These are phyloP conservation scores for Schizonepeta tenuifolia DNA, from an alignment of 257 asterid genomes.

Conservation along the genomic window DNA sequence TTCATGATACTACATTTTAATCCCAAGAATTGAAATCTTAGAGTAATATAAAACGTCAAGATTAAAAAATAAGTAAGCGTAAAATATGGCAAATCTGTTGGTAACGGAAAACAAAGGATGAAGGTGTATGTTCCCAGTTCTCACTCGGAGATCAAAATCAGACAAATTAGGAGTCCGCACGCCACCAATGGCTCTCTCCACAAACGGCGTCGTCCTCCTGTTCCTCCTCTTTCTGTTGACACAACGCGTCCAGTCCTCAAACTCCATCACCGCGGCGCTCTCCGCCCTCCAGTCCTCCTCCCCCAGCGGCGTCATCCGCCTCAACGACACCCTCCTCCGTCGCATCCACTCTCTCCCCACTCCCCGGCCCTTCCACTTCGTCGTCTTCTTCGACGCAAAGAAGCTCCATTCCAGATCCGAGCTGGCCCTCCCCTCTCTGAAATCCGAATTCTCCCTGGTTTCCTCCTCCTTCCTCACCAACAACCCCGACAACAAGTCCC, in stretches of 20 bases:
- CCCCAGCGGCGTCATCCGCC: constrained; percentile 64
- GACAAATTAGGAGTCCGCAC: constrained; percentile 4
- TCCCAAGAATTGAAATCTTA: background rate
- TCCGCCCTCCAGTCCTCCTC: constrained; percentile 59
- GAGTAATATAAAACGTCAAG: background rate
- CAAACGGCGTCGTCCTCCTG: constrained; percentile 23
- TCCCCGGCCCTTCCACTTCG: constrained; percentile 71
- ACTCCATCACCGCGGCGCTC: constrained; percentile 49
- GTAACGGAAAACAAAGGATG: constrained; percentile 27
- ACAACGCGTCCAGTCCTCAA: constrained; percentile 29
- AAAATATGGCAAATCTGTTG: background rate
- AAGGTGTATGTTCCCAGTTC: background rate
- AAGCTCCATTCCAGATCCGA: constrained; percentile 74
- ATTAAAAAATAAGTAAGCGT: background rate
- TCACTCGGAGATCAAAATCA: background rate
- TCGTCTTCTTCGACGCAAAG: constrained; percentile 80
- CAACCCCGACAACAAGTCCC: constrained; percentile 42
- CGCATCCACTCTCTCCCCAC: constrained; percentile 59
- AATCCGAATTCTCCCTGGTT: constrained; percentile 62
- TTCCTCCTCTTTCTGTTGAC: constrained; percentile 38
- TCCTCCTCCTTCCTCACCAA: constrained; percentile 66
- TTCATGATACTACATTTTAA: background rate
- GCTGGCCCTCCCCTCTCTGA: constrained; percentile 60
- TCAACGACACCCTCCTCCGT: constrained; percentile 57
- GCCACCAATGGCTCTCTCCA: constrained; percentile 50